A percentile compares a stretch with the other conserved stretches of the same genome.
Evolutionary conservation across 2,329 filamentous ascomycete species (phyloP).

Genomic region (Pseudogymnoascus sp.): DNA sequence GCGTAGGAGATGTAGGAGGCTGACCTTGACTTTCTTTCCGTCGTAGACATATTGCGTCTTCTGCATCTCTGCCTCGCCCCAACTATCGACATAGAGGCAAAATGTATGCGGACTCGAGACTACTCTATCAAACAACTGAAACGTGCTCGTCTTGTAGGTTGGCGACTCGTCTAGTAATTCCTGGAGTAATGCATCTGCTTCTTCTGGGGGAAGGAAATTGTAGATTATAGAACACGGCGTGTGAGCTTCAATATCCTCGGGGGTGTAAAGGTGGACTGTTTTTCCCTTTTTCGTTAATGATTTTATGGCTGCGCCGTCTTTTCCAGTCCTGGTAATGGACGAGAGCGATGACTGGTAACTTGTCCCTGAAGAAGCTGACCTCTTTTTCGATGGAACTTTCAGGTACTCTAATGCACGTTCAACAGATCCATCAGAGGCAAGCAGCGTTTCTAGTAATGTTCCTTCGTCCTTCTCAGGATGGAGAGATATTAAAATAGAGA

Average conservation of each 20-base stretch:
- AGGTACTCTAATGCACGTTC: conserved; percentile 55
- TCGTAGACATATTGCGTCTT: conserved; percentile 82
- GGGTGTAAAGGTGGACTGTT: conserved; percentile 77
- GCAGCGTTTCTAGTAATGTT: conserved; percentile 67
- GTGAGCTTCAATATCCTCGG: conserved; percentile 70
- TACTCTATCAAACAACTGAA: conserved; percentile 82
- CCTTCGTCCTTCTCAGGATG: conserved; percentile 58
- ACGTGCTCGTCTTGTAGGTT: conserved; percentile 63
- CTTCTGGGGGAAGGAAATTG: conserved; percentile 69
- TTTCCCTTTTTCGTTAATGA: conserved; percentile 59
- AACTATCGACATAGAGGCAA: conserved; percentile 72
- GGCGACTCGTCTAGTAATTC: conserved; percentile 71
- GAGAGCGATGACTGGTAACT: not conserved
- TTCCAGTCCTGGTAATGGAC: not conserved
- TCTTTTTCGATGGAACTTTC: conserved; percentile 15
- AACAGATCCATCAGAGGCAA: conserved; percentile 73
- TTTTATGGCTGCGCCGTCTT: not conserved
- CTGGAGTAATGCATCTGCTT: conserved; percentile 65
- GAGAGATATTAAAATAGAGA: conserved; percentile 76
- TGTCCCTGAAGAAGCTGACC: not conserved
- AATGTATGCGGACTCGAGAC: conserved; percentile 81
- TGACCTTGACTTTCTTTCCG: conserved; percentile 37
- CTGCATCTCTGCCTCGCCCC: conserved; percentile 61
- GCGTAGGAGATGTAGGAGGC: not conserved
- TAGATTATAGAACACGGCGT: conserved; percentile 90